A percentile compares a stretch with the other conserved stretches of the same genome.
phyloP scores from a whole-genome alignment of 805 yeast species.

The Myxozyma lipomycoides region DNA sequence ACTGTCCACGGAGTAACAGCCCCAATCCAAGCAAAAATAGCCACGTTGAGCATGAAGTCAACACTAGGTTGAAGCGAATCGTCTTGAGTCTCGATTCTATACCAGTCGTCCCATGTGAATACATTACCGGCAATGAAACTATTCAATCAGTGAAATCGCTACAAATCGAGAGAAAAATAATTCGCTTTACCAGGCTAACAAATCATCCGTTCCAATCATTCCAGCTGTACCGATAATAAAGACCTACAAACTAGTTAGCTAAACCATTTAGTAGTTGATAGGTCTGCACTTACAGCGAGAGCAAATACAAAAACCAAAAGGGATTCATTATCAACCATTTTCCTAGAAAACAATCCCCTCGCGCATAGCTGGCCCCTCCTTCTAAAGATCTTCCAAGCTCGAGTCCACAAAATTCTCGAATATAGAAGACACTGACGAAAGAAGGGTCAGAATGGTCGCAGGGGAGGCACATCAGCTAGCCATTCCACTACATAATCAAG shows the following conservation, averaged over 20 bases:
- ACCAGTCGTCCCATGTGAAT: conserved; percentile 62
- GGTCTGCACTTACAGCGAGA: conserved; percentile 38
- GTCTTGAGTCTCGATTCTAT: conserved; percentile 55
- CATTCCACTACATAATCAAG: background rate
- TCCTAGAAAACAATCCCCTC: conserved; percentile 25
- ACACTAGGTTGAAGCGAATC: conserved; percentile 53
- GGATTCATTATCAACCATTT: conserved; percentile 59
- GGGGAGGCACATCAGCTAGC: background rate
- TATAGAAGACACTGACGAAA: no score
- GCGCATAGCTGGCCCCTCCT: no score
- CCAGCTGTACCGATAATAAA: conserved; percentile 61
- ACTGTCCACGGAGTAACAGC: conserved; percentile 65
- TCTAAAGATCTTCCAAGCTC: no score
- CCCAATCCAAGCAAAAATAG: conserved; percentile 67
- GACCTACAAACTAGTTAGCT: conserved; percentile 27
- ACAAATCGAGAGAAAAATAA: no score
- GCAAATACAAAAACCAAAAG: conserved; percentile 53
- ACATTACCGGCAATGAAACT: conserved; percentile 66
- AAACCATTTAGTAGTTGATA: background rate
- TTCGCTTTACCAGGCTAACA: conserved; percentile 53
- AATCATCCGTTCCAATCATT: conserved; percentile 65
- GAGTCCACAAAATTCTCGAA: no score
- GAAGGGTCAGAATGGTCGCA: background rate
- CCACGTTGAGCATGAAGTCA: conserved; percentile 60
- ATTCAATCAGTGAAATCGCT: no score